Percentiles rank a stretch among this genome's conserved stretches.
Conservation (phyloP, 2,329 filamentous ascomycete genomes). For the Hirsutella rhossiliensis region DNA sequence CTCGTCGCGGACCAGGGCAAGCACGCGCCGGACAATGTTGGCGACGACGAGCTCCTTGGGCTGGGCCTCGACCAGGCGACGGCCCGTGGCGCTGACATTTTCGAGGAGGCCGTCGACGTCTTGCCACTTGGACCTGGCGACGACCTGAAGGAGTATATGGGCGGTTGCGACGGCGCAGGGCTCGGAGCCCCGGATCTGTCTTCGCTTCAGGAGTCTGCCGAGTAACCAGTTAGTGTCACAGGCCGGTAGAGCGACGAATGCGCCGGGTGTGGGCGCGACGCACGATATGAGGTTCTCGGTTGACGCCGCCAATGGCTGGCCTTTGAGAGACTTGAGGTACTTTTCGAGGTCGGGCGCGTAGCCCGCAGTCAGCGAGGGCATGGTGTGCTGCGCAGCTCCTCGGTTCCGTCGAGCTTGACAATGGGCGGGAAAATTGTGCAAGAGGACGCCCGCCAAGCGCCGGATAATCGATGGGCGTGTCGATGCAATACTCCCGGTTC, state of each 20-base stretch:
- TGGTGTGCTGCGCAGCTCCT: conserved; percentile 8
- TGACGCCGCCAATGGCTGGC: conserved; percentile 63
- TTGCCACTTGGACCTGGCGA: conserved; percentile 67
- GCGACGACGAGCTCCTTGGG: conserved; percentile 86
- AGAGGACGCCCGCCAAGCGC: neutral
- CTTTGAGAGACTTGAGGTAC: conserved; percentile 69
- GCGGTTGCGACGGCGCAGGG: conserved; percentile 86
- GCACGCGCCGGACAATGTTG: conserved; percentile 82
- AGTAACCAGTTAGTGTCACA: conserved; percentile 2
- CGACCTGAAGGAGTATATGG: conserved; percentile 75
- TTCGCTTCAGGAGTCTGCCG: conserved; percentile 68
- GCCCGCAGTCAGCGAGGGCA: conserved; percentile 23
- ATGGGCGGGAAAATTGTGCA: neutral
- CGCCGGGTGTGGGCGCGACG: conserved; percentile 16
- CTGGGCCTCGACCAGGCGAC: conserved; percentile 68
- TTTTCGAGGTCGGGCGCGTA: conserved; percentile 61
- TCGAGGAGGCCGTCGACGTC: conserved; percentile 70
- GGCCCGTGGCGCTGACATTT: conserved; percentile 68
- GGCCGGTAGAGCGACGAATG: neutral
- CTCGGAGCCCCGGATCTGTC: conserved; percentile 80
- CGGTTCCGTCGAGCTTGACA: neutral
- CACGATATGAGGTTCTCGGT: conserved; percentile 78
- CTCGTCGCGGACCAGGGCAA: conserved; percentile 86
- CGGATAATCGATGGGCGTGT: no score
- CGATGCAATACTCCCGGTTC: no score